phyloP scores from a whole-genome alignment of 139 green algal genomes.

The Chlorella sp. region DNA sequence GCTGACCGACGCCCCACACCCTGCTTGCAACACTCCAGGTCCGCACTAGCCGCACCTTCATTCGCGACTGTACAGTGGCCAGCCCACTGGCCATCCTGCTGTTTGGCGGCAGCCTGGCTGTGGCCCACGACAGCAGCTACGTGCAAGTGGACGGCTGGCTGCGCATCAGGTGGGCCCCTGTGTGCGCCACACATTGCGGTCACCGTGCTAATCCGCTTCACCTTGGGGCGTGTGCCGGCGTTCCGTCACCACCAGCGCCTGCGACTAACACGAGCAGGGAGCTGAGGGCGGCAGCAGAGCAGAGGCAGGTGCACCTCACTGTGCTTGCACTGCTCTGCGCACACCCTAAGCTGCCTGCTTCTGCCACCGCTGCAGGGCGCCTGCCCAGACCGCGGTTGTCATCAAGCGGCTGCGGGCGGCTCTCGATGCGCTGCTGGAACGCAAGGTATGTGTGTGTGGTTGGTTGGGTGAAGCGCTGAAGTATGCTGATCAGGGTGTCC shows the following conservation, averaged over 20 bases:
- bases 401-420: slow-evolving; percentile 85
- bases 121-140: slow-evolving; percentile 69
- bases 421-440: slow-evolving; percentile 68
- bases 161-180: slow-evolving; percentile 36
- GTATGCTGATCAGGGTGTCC: too few relatives aligned
- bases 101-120: slow-evolving; percentile 79
- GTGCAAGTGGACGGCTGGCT: slow-evolving; percentile 85
- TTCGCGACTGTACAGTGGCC: slow-evolving; percentile 88
- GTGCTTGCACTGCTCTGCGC: too few relatives aligned
- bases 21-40: too few relatives aligned
- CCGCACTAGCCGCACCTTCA: slow-evolving; percentile 76
- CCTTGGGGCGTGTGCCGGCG: too few relatives aligned
- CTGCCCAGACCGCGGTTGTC: slow-evolving; percentile 84
- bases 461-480: too few relatives aligned
- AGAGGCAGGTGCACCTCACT: too few relatives aligned
- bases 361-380: slow-evolving; percentile 19
- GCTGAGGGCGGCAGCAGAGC: too few relatives aligned
- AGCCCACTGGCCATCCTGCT: slow-evolving; percentile 86
- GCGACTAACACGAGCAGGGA: too few relatives aligned
- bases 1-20: too few relatives aligned
- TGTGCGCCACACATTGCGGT: too few relatives aligned
- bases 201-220: too few relatives aligned
- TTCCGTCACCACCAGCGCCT: too few relatives aligned
- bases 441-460: neutral
- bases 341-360: neutral